Percentiles rank a stretch among this genome's conserved stretches.
Conservation (phyloP, 371 early-diverging fungal species). For the Rhizopus arrhizus region DNA sequence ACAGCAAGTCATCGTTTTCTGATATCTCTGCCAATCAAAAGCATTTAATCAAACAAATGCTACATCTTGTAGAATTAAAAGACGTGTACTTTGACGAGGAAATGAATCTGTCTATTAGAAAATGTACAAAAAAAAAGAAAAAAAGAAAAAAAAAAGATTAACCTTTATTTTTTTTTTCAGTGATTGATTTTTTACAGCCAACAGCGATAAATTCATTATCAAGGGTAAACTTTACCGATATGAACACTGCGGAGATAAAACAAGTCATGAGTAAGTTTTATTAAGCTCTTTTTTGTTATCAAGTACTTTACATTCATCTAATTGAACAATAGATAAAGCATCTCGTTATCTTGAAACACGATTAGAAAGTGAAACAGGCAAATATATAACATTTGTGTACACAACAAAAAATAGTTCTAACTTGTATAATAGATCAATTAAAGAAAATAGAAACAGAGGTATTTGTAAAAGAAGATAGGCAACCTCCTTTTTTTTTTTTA, state of each 20-base stretch:
- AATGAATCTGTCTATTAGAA: background rate
- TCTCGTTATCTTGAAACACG: background rate
- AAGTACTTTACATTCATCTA: background rate
- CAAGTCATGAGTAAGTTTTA: background rate
- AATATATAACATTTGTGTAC: too few species aligned
- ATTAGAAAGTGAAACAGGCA: background rate
- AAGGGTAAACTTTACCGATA: background rate
- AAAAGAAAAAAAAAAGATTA: background rate
- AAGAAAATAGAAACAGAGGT: background rate
- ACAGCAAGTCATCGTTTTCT: background rate
- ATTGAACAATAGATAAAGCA: background rate
- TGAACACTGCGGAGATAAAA: background rate
- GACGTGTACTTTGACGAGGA: background rate
- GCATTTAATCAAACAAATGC: background rate
- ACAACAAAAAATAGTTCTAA: background rate
- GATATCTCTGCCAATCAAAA: background rate
- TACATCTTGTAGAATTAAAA: background rate
- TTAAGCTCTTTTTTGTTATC: too few species aligned
- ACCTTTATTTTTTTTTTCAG: background rate
- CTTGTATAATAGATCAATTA: background rate
- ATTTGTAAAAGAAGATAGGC: background rate
- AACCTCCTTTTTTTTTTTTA: too few species aligned
- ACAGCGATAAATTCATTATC: background rate
- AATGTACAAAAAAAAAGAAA: background rate
- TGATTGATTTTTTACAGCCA: slow-evolving; percentile 1